These are phyloP conservation scores for Neoscytalidium dimidiatum DNA, from an alignment of 2,329 filamentous ascomycete genomes.

Conservation along the genomic window DNA sequence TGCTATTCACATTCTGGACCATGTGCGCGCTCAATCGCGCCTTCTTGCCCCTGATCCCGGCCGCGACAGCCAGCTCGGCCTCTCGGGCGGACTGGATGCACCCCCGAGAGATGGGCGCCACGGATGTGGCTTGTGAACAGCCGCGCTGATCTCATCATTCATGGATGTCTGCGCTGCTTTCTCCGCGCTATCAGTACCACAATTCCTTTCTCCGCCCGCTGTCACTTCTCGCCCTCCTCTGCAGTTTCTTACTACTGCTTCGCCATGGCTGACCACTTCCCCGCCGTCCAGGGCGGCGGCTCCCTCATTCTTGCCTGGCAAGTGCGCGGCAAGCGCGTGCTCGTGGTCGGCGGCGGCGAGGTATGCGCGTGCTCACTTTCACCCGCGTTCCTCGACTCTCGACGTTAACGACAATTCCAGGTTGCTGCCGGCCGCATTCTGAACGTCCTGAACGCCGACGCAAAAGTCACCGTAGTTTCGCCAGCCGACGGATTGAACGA, in stretches of 20 bases:
- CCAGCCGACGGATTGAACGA: constrained; percentile 79
- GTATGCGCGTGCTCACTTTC: constrained; percentile 52
- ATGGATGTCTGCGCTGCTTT: constrained; percentile 4
- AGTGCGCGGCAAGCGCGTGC: constrained; percentile 79
- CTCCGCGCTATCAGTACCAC: background rate
- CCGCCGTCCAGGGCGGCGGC: constrained; percentile 82
- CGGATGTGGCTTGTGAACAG: constrained; percentile 7
- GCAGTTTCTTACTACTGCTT: constrained; percentile 12
- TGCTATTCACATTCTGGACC: background rate
- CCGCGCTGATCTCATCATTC: constrained; percentile 13
- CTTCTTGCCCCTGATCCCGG: too few relatives aligned
- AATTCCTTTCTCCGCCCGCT: background rate
- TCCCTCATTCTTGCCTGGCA: constrained; percentile 97
- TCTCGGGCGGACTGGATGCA: background rate
- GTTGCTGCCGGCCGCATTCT: constrained; percentile 94
- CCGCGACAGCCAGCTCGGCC: background rate
- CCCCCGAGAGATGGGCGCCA: background rate
- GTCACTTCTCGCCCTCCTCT: background rate
- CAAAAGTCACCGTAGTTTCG: constrained; percentile 81
- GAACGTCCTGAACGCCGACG: constrained; percentile 92
- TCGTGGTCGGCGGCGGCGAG: constrained; percentile 96
- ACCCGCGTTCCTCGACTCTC: constrained; percentile 22
- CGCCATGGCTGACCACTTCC: constrained; percentile 61
- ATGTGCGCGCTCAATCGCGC: background rate
- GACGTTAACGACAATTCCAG: constrained; percentile 55